phyloP scores from a whole-genome alignment of 2,329 filamentous ascomycete genomes.

The Fusarium concolor region DNA sequence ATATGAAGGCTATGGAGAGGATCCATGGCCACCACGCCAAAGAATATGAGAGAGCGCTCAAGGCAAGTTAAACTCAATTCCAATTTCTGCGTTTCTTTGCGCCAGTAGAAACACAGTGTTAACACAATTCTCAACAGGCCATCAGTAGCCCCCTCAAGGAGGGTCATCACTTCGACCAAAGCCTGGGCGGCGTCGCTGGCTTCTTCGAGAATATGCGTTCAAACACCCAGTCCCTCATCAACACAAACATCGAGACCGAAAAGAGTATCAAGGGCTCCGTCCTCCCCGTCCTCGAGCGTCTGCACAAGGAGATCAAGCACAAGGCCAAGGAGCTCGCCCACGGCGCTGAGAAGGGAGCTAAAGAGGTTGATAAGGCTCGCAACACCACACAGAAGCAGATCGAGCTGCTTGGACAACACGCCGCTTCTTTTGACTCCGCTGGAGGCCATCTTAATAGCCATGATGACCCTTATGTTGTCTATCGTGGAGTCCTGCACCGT shows the following conservation, averaged over 20 bases:
- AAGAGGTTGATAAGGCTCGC: conserved; percentile 91
- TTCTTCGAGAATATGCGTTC: conserved; percentile 94
- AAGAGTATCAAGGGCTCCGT: conserved; percentile 89
- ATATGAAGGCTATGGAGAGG: conserved; percentile 86
- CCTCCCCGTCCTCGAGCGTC: conserved; percentile 86
- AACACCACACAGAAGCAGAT: conserved; percentile 93
- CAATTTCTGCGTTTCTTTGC: background rate
- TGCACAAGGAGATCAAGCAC: conserved; percentile 97
- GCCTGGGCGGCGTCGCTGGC: conserved; percentile 85
- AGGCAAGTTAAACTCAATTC: conserved; percentile 60
- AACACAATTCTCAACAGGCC: conserved; percentile 63
- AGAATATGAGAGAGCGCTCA: conserved; percentile 94
- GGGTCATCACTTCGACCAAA: conserved; percentile 92
- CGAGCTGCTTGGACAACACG: conserved; percentile 88
- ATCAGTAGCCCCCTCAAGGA: conserved; percentile 88
- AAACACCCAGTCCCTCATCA: conserved; percentile 92
- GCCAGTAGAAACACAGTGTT: background rate
- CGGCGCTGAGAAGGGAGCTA: conserved; percentile 85
- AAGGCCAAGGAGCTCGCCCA: conserved; percentile 90
- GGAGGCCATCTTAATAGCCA: conserved; percentile 76
- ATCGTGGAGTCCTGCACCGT: conserved; percentile 83
- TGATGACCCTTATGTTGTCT: conserved; percentile 90
- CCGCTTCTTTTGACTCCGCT: conserved; percentile 81
- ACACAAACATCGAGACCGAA: conserved; percentile 90
- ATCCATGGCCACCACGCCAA: conserved; percentile 86